Evolutionary conservation across 2,329 filamentous ascomycete genomes (phyloP), one percentile per base, ranked within the genome.

Genomic region (Aspergillus fischeri): DNA sequence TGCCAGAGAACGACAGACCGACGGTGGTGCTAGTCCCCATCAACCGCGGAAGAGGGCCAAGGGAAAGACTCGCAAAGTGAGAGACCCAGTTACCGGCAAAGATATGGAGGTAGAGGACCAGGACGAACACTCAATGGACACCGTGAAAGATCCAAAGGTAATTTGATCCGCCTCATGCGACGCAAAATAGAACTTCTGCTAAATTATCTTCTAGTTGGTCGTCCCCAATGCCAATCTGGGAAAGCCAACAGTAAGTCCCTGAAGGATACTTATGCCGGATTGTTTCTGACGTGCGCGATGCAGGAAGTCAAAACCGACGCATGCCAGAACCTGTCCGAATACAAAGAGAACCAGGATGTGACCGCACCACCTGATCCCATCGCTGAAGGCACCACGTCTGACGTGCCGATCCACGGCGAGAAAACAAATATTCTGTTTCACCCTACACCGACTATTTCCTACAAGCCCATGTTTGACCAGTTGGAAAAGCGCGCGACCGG

Each of bases 371-470:
- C 93, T 1, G 92, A 95, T 63, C 93, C 93, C 0, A 80, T 96
- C 21, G 86, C 87, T 17, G 83, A 87, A 56, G 91, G 91, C 25
- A 86, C 88, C 35, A 97, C 93, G 0, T 92, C 91, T 27, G 94
- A 97, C 74, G 92, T 97, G 1, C 94, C 94, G 3, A 96, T 97
- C 57, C 90, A 92, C 69, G 93, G 92, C 67, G 93, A 97, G 71
- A 97, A 94, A 82, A 97, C 94, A 3, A 97, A 96, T 61, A 87
- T 97, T 20, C 82, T 97, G 29, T 97, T 97, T 75, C 93, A 97
- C 73, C 93, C 94, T 17, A 97, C 93, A 0, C 93, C 93, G 0
- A 89, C 89, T 0, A 84, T 96, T 63, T 91, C 88, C 77, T 96
- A 91, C 70, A 91, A 96, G 73, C 91, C 92, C 4, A 96, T 92